Evolutionary conservation across 1,139 yeast species (phyloP), one percentile per base, ranked within the genome.

Genomic region (Hanseniaspora sp.): DNA sequence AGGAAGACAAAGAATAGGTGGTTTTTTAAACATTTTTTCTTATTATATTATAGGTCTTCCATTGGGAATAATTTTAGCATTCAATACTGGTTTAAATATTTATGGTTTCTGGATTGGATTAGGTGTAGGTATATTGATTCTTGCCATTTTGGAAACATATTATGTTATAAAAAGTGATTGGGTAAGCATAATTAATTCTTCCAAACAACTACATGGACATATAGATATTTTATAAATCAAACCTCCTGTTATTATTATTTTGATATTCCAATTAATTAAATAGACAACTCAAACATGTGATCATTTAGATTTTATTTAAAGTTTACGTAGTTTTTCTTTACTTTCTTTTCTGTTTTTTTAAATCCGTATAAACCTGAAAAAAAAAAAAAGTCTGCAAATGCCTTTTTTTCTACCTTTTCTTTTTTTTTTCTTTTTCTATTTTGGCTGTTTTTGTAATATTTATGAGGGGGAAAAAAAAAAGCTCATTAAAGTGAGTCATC

Each of bases 51-150:
- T 78, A 41, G 83, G 80, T 1, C 65, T 80, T 15, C 95, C 95
- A 0, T 62, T 82, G 35, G 85, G 86, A 0, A 63, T 82, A 39
- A 62, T 72, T 2, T 68, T 84, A 34, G 80, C 83, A 41, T 80
- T 81, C 60, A 62, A 68, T 23, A 68, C 69, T 6, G 73, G 74
- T 31, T 68, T 84, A 28, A 65, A 69, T 15, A 82, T 40, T 75
- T 80, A 60, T 86, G 95, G 95, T 0, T 71, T 86, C 56, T 86
- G 95, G 95, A 59, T 78, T 8, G 95, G 95, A 0, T 74, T 84
- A 46, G 84, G 86, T 0, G 63, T 77, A 34, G 95, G 92, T 0
- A 73, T 86, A 70, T 62, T 78, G 38, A 60, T 77, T 40, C 81
- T 86, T 56, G 83, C 84, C 0, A 47, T 73, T 0, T 68, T 74